Evolutionary conservation across 345 rosid species (phyloP).

Genomic region (Limnanthes douglasii): DNA sequence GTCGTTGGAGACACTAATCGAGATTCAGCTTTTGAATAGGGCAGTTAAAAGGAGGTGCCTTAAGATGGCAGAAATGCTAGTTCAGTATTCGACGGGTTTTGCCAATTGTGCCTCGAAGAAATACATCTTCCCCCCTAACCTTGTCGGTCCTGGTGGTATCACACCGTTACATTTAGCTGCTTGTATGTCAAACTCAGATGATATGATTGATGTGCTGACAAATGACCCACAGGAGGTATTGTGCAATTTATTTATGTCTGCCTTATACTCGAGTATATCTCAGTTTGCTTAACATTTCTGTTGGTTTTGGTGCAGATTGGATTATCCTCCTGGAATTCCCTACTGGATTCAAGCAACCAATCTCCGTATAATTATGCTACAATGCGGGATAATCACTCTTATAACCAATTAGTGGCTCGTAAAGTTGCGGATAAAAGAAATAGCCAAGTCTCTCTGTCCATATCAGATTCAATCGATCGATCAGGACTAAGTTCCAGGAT

Average conservation of each 20-base stretch:
- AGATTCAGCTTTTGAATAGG: slow-evolving; percentile 58
- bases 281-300: neutral
- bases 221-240: slow-evolving; percentile 78
- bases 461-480: slow-evolving; percentile 27
- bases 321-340: slow-evolving; percentile 51
- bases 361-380: slow-evolving; percentile 52
- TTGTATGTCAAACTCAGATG: slow-evolving; percentile 45
- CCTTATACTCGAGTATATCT: neutral
- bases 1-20: slow-evolving; percentile 34
- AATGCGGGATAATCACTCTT: slow-evolving; percentile 47
- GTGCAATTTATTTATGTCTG: neutral
- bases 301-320: slow-evolving; percentile 33
- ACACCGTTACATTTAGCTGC: slow-evolving; percentile 89
- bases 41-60: slow-evolving; percentile 59
- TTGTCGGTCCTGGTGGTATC: slow-evolving; percentile 59
- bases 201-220: slow-evolving; percentile 56
- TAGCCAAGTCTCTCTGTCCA: slow-evolving; percentile 49
- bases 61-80: slow-evolving; percentile 54
- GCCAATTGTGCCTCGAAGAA: slow-evolving; percentile 11
- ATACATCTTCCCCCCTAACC: slow-evolving; percentile 48
- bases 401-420: slow-evolving; percentile 47
- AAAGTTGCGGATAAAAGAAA: slow-evolving; percentile 57
- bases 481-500: slow-evolving; percentile 10
- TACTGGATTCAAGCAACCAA: slow-evolving; percentile 36
- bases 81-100: slow-evolving; percentile 22